A percentile compares a stretch with the other conserved stretches of the same genome.
Conservation (phyloP, 441 rosid genomes). For the Bocquillonia castaneifolia region DNA sequence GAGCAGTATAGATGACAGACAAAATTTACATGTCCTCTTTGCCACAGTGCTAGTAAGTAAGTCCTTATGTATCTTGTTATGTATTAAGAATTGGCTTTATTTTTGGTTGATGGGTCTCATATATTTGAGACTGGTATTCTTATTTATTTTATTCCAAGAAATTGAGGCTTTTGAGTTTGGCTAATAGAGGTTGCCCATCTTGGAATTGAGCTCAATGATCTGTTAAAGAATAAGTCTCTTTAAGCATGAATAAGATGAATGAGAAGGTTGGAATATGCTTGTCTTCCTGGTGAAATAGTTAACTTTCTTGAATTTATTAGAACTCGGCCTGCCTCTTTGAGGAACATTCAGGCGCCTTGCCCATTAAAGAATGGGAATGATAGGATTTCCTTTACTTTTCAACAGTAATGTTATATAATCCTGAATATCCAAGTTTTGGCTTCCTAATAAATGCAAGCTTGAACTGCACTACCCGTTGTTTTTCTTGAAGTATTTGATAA, state of each 20-base stretch:
- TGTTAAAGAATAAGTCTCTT: constrained; percentile 32
- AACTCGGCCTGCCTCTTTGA: constrained; percentile 47
- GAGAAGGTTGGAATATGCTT: constrained; percentile 32
- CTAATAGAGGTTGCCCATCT: constrained; percentile 62
- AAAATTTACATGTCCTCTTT: constrained; percentile 68
- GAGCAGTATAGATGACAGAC: constrained; percentile 34
- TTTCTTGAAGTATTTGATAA: too few relatives aligned
- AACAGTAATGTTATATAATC: too few relatives aligned
- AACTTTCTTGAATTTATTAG: constrained; percentile 51
- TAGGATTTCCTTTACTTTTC: constrained; percentile 29
- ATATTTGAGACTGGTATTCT: constrained; percentile 18
- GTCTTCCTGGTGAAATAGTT: constrained; percentile 40
- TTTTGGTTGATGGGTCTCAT: neutral
- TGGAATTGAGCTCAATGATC: constrained; percentile 55
- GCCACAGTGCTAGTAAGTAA: constrained; percentile 72
- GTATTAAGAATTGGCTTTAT: neutral
- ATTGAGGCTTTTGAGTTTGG: constrained; percentile 83
- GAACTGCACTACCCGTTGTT: too few relatives aligned
- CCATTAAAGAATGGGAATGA: constrained; percentile 42
- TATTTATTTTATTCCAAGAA: constrained; percentile 44
- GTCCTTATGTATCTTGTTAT: constrained; percentile 20
- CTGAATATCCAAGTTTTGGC: too few relatives aligned
- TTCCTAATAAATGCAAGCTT: too few relatives aligned
- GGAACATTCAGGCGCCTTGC: constrained; percentile 38
- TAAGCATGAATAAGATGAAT: constrained; percentile 28